These are phyloP conservation scores for Suillus alpinus DNA, from an alignment of 768 basidiomycete genomes.

Conservation along the genomic window DNA sequence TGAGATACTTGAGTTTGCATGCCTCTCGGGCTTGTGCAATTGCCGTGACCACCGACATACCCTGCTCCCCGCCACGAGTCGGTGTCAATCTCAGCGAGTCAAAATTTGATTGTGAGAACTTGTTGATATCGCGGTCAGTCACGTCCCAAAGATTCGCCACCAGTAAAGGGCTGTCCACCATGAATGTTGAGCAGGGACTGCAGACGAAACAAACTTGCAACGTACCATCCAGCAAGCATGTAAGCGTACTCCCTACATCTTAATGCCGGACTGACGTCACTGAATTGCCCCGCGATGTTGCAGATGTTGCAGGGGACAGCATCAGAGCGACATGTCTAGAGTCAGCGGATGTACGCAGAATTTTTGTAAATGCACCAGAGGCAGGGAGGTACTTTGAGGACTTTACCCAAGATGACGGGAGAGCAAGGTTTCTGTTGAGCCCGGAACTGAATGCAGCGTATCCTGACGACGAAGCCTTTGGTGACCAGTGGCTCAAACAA, in stretches of 20 bases:
- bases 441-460: slow-evolving; percentile 40
- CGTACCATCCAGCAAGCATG: slow-evolving; percentile 95
- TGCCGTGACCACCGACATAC: slow-evolving; percentile 64
- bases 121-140: slow-evolving; percentile 96
- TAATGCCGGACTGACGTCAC: background rate
- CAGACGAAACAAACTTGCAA: background rate
- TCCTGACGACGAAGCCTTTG: slow-evolving; percentile 46
- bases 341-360: slow-evolving; percentile 14
- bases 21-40: slow-evolving; percentile 74
- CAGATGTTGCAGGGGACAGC: slow-evolving; percentile 38
- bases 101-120: slow-evolving; percentile 82
- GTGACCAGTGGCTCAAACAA: slow-evolving; percentile 32
- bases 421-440: slow-evolving; percentile 39
- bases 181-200: background rate
- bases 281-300: slow-evolving; percentile 4
- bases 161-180: slow-evolving; percentile 69
- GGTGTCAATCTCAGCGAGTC: slow-evolving; percentile 58
- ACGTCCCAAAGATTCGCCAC: slow-evolving; percentile 98
- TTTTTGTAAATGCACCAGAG: slow-evolving; percentile 24
- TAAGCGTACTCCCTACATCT: slow-evolving; percentile 20
- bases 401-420: slow-evolving; percentile 20
- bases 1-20: slow-evolving; percentile 88
- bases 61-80: slow-evolving; percentile 15
- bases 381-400: slow-evolving; percentile 39
- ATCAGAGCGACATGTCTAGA: slow-evolving; percentile 22